phyloP scores from a whole-genome alignment of 2,329 filamentous ascomycete genomes.

The Penicillium psychrosexuale region DNA sequence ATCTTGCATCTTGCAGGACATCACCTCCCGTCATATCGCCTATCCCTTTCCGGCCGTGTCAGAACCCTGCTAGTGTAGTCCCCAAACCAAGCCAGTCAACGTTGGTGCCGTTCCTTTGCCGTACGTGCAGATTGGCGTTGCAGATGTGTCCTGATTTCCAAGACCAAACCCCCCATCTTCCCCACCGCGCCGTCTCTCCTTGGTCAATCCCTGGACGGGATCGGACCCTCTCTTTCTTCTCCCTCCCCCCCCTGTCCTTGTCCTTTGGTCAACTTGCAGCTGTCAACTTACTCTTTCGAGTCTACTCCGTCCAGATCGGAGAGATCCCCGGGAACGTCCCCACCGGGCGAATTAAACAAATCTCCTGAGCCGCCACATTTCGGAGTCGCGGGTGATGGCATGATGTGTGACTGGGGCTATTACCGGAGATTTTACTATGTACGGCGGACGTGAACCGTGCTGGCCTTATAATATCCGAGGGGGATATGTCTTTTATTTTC shows the following conservation, averaged over 20 bases:
- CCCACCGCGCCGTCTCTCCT: neutral
- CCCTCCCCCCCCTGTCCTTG: constrained; percentile 4
- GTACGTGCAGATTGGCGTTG: constrained; percentile 7
- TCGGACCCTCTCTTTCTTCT: constrained; percentile 3
- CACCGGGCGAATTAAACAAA: constrained; percentile 21
- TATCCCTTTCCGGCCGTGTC: constrained; percentile 10
- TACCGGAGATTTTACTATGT: constrained; percentile 22
- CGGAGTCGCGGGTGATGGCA: constrained; percentile 2
- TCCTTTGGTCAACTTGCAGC: constrained; percentile 19
- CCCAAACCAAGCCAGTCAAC: constrained; percentile 10
- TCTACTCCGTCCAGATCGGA: constrained; percentile 25
- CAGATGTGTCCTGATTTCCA: constrained; percentile 2
- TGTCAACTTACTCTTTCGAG: constrained; percentile 32
- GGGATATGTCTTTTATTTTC: neutral
- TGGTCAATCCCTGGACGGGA: neutral
- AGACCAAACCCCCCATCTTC: neutral
- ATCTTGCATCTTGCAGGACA: neutral
- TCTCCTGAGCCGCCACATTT: constrained; percentile 12
- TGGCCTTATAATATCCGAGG: neutral
- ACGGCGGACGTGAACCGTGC: constrained; percentile 20
- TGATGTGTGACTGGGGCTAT: neutral
- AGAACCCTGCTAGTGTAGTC: constrained; percentile 3
- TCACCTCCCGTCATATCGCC: neutral
- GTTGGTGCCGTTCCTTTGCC: neutral
- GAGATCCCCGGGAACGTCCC: constrained; percentile 25